Evolutionary conservation across 2,329 filamentous ascomycete genomes (phyloP).

Genomic region (Beauveria caledonica): DNA sequence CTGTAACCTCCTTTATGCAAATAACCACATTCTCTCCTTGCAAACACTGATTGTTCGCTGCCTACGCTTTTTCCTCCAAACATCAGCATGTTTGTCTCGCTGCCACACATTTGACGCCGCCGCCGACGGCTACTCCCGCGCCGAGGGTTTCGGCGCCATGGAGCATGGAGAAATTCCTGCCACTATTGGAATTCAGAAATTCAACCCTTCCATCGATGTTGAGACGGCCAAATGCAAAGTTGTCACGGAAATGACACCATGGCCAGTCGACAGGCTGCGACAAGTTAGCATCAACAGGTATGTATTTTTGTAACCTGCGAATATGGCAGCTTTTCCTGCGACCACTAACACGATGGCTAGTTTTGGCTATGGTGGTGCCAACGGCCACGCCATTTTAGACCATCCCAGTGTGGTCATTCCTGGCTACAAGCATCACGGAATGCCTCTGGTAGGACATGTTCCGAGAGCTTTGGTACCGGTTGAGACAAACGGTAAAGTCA

Average conservation of each 20-base stretch:
- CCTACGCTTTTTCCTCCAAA: neutral
- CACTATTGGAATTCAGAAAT: neutral
- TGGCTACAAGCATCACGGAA: neutral
- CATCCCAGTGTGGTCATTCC: neutral
- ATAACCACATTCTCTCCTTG: neutral
- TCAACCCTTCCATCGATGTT: conserved; percentile 16
- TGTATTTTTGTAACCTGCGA: no score
- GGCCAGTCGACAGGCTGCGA: neutral
- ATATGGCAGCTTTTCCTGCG: neutral
- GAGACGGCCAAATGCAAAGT: conserved; percentile 18
- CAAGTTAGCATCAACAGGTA: conserved; percentile 9
- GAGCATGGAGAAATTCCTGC: conserved; percentile 10
- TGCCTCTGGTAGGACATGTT: neutral
- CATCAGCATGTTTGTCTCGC: neutral
- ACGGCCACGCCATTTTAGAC: neutral
- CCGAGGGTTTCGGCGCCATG: conserved; percentile 34
- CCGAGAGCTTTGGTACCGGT: neutral
- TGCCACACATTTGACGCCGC: conserved; percentile 26
- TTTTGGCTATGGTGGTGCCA: conserved; percentile 3
- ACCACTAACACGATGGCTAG: neutral
- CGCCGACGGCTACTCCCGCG: conserved; percentile 39
- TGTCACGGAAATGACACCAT: conserved; percentile 15
- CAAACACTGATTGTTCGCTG: neutral
- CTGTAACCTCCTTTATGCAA: neutral
- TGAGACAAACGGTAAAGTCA: neutral